Base-by-base conservation (phyloP, 169 alveolate genomes). In the Amoebophrya sp. region DNA sequence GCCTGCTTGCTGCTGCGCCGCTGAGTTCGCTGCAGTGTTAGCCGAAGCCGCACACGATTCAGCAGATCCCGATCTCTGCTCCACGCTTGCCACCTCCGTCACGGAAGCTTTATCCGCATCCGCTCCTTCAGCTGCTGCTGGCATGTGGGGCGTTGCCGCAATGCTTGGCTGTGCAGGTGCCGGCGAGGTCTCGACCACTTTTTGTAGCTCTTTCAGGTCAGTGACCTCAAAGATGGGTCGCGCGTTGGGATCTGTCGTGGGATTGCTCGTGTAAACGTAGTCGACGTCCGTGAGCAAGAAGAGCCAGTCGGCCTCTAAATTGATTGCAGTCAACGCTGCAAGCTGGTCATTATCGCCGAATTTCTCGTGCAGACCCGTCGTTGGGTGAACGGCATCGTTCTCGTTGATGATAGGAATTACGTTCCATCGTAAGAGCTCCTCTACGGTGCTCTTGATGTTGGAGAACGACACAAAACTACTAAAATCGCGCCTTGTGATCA, bases 341-440 rank as follows among this genome's bases (percentile, higher is more conserved):
- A 93, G 83, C 10, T 93, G 89, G 78, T 93, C 95, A 76, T 93
- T 93, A 65, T 93, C 93, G 26, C 95, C 95, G 78, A 93, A 92
- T 29, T 90, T 89, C 77, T 92, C 93, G 41, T 33, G 91, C 54
- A 93, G 90, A 6, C 83, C 83, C 39, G 83, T 65, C 39, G 83
- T 65, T 26, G 83, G 83, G 65, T 93, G 91, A 18, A 93, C 94
- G 23, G 93, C 55, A 29, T 93, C 95, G 92, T 93, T 93, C 89
- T 93, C 95, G 89, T 93, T 93, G n/a, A 93, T 92, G 0, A 93
- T 92, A 0, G 95, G 95, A 38, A 93, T 93, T 23, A 93, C 95
- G 65, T 91, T 91, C 93, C 91, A 92, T 39, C 90, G 93, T 24
- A 93, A 91, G 41, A 93, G 92, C 90, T 93, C 94, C n/a, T 90